Base-by-base conservation (phyloP, 495 filamentous ascomycete genomes). In the Hamigera avellanea region DNA sequence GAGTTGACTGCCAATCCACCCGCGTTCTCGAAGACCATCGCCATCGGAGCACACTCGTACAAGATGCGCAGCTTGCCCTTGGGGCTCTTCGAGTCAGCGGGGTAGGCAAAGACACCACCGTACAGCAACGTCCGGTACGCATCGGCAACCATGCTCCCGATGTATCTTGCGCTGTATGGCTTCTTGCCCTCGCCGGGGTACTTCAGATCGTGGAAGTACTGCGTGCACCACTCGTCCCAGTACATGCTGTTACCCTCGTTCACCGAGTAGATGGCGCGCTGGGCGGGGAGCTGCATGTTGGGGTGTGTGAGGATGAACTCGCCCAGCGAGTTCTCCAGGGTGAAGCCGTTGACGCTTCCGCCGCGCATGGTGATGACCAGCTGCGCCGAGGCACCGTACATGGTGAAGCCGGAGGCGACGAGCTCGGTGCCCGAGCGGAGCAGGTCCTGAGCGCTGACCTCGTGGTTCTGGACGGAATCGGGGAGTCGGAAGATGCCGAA, bases 21-120 rank as follows among this genome's bases (percentile, higher is more conserved):
- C 45, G 91, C 91, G 62, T 98, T 95, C 69, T 98, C 91, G 64
- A 98, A 95, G 14, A 98, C 71, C 87, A 96, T 86, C 5, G 93
- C 93, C 91, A 98, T 98, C 13, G 91, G 91, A 2, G 93, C 91
- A 59, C 91, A 98, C 68, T 98, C 91, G 64, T 98, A 98, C 52
- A 98, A 58, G 48, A 98, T 98, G 43, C 91, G 73, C 49, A 98
- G 72, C 72, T 98, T 98, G 29, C 91, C 91, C 75, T 96, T 98
- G 36, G 86, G 82, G 50, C 82, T 93, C 77, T 98, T 96, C 67
- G 89, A 91, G 57, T 98, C 91, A 2, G 86, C 83, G 1, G 91
- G 91, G 57, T 98, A 98, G 15, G 91, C 91, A 54, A 98, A 98
- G 46, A 98, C 81, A 44, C 91, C 91, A 33, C 91, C 91, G 54